Percentiles rank a stretch among this genome's conserved stretches.
These are phyloP conservation scores for Podaxis sp. DNA, from an alignment of 768 basidiomycete species.

Conservation along the genomic window DNA sequence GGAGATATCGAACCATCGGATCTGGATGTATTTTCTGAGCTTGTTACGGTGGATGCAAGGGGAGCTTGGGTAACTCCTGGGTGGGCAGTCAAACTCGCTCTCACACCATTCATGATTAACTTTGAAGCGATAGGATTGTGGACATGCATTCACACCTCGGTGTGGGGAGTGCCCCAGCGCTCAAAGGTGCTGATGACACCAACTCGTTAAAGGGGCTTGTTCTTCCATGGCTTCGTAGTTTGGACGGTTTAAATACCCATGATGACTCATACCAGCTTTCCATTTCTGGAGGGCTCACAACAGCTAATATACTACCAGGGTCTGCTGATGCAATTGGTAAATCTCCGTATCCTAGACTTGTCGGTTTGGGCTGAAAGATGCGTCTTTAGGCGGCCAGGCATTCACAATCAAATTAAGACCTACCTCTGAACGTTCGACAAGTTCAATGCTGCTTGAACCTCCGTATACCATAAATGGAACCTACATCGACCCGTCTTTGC, in stretches of 20 bases:
- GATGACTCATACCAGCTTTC: constrained; percentile 66
- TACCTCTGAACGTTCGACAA: constrained; percentile 68
- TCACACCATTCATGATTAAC: neutral
- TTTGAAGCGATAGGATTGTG: constrained; percentile 27
- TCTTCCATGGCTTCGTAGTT: constrained; percentile 59
- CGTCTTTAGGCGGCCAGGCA: constrained; percentile 66
- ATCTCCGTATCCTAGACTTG: neutral
- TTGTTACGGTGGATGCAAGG: constrained; percentile 49
- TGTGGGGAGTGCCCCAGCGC: constrained; percentile 29
- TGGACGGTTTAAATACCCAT: constrained; percentile 78
- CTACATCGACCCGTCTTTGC: constrained; percentile 33
- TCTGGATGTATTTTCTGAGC: constrained; percentile 22
- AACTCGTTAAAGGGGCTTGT: constrained; percentile 50
- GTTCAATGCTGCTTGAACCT: constrained; percentile 78
- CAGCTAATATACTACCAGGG: constrained; percentile 71
- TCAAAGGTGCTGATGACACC: constrained; percentile 43
- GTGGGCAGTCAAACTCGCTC: constrained; percentile 18
- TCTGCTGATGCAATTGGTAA: constrained; percentile 62
- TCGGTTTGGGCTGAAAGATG: neutral
- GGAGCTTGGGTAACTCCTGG: constrained; percentile 81
- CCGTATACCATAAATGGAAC: constrained; percentile 53
- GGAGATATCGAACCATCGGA: constrained; percentile 38
- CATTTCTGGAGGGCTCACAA: constrained; percentile 80
- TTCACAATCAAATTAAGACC: constrained; percentile 80
- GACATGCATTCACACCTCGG: constrained; percentile 59